Evolutionary conservation across 108 stramenopile species (phyloP).

Genomic region (Cyclotella cryptica): DNA sequence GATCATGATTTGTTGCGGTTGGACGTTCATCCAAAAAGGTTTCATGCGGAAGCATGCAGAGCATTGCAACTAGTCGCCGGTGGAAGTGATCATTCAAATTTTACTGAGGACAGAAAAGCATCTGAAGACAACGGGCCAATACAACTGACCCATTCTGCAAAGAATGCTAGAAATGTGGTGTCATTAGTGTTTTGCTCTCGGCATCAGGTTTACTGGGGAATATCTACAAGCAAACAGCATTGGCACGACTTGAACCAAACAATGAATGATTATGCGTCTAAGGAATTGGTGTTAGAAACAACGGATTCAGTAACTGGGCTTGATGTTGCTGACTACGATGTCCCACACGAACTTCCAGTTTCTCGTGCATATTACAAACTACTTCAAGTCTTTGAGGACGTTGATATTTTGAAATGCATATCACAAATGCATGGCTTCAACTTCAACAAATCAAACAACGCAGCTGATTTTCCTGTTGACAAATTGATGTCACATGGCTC

Average conservation of each 20-base stretch:
- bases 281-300: slow-evolving; percentile 44
- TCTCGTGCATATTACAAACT: slow-evolving; percentile 70
- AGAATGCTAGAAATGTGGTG: slow-evolving; percentile 21
- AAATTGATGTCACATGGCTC: slow-evolving; percentile 34
- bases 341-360: slow-evolving; percentile 38
- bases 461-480: not conserved
- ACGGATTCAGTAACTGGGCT: slow-evolving; percentile 38
- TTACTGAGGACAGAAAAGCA: not conserved
- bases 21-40: slow-evolving; percentile 46
- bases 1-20: slow-evolving; percentile 34
- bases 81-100: not conserved
- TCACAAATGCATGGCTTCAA: slow-evolving; percentile 6
- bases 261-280: slow-evolving; percentile 56
- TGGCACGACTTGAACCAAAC: slow-evolving; percentile 41
- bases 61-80: slow-evolving; percentile 14
- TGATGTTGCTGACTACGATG: slow-evolving; percentile 18
- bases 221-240: slow-evolving; percentile 29
- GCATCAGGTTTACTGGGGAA: slow-evolving; percentile 46
- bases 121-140: slow-evolving; percentile 15
- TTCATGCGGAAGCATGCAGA: slow-evolving; percentile 32
- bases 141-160: slow-evolving; percentile 45
- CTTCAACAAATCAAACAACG: not conserved
- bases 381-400: slow-evolving; percentile 52
- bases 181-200: slow-evolving; percentile 13
- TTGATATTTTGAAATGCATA: slow-evolving; percentile 20